Percentiles rank a stretch among this genome's conserved stretches.
Evolutionary conservation across 2,329 filamentous ascomycete species (phyloP).

Genomic region (Ilyonectria robusta): DNA sequence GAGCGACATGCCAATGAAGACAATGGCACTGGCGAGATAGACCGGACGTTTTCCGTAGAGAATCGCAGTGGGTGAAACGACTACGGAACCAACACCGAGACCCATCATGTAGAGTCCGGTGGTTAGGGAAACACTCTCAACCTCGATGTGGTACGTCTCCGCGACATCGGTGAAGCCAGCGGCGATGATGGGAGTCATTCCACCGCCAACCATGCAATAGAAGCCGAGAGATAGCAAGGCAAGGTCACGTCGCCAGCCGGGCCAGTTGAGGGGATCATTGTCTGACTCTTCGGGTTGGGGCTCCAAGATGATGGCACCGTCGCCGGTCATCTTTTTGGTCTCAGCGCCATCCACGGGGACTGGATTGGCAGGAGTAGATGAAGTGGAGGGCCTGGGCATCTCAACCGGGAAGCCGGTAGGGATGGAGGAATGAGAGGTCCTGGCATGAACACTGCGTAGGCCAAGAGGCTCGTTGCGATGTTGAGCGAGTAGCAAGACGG

Average conservation of each 20-base stretch:
- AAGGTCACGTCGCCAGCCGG: conserved; percentile 82
- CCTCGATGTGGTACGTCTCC: conserved; percentile 72
- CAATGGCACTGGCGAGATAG: conserved; percentile 81
- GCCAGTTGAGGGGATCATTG: conserved; percentile 96
- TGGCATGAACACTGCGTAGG: conserved; percentile 68
- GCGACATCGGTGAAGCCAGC: conserved; percentile 91
- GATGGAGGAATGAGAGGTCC: conserved; percentile 71
- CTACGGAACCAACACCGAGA: conserved; percentile 84
- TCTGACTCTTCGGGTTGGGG: conserved; percentile 92
- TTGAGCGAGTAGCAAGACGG: conserved; percentile 69
- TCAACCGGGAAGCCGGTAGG: conserved; percentile 61
- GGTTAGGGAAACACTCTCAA: conserved; percentile 84
- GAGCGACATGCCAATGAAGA: conserved; percentile 83
- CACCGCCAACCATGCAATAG: conserved; percentile 93
- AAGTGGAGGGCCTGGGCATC: conserved; percentile 48
- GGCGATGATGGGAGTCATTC: conserved; percentile 90
- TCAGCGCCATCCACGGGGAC: conserved; percentile 44
- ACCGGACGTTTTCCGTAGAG: conserved; percentile 92
- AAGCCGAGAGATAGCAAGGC: conserved; percentile 88
- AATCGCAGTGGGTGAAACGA: conserved; percentile 92
- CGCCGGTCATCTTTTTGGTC: conserved; percentile 81
- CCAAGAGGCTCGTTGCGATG: conserved; percentile 73
- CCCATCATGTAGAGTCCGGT: conserved; percentile 97
- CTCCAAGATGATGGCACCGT: conserved; percentile 88
- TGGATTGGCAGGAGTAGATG: conserved; percentile 30